phyloP scores from a whole-genome alignment of 345 rosid genomes.

The Balakata baccata region DNA sequence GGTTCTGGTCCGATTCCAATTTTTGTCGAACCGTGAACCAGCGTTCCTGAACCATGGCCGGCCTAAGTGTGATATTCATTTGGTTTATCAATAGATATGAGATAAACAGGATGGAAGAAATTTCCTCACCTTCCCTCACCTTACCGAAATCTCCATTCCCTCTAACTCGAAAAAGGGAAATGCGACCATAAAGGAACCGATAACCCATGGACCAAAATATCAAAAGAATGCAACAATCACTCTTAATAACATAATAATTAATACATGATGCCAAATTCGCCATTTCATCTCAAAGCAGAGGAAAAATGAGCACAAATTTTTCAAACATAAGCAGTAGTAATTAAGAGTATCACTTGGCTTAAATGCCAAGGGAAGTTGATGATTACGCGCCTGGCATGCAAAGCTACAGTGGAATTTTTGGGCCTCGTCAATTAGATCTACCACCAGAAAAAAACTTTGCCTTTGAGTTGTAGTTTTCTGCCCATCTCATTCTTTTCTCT shows the following conservation, averaged over 20 bases:
- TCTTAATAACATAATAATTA: not conserved
- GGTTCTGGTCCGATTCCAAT: no score
- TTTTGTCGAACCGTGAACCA: no score
- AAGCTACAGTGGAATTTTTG: constrained; percentile 28
- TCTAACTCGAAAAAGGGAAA: constrained; percentile 51
- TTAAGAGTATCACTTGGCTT: constrained; percentile 53
- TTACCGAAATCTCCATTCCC: constrained; percentile 37
- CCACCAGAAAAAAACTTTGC: not conserved
- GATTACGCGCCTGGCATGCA: constrained; percentile 64
- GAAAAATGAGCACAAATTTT: constrained; percentile 14
- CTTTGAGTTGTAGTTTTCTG: not conserved
- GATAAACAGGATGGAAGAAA: not conserved
- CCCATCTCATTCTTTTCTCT: not conserved
- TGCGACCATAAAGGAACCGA: constrained; percentile 38
- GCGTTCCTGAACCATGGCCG: no score
- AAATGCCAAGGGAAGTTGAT: constrained; percentile 61
- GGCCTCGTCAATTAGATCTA: not conserved
- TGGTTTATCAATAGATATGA: no score
- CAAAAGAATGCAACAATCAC: constrained; percentile 2
- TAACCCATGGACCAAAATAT: constrained; percentile 17
- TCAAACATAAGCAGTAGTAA: constrained; percentile 4
- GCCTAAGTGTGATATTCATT: no score
- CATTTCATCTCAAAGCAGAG: constrained; percentile 10
- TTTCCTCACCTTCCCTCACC: constrained; percentile 33
- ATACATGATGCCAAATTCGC: constrained; percentile 21